These are phyloP conservation scores for Firmiana major DNA, from an alignment of 345 rosid species.

Conservation along the genomic window DNA sequence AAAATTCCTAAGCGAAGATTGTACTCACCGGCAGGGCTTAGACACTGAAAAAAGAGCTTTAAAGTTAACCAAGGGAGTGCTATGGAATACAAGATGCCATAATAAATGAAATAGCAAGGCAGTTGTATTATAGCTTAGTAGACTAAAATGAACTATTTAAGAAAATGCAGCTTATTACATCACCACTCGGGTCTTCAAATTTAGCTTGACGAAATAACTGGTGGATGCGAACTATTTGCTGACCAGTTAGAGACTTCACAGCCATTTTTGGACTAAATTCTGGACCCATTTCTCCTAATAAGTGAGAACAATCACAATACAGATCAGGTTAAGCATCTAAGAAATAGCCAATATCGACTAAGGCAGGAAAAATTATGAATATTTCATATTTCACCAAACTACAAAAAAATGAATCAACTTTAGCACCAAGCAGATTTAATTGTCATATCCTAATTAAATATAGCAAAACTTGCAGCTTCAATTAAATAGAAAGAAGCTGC, in stretches of 20 bases:
- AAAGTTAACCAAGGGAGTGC: neutral
- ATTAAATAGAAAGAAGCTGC: neutral
- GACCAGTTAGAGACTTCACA: constrained; percentile 76
- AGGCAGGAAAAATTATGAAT: neutral
- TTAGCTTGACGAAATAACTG: constrained; percentile 98
- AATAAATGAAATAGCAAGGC: neutral
- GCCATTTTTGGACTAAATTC: constrained; percentile 77
- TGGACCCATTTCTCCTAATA: constrained; percentile 92
- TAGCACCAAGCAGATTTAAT: neutral
- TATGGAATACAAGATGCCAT: neutral
- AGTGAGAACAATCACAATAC: constrained; percentile 13
- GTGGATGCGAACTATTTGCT: constrained; percentile 94
- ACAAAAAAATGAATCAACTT: neutral
- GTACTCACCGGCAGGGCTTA: constrained; percentile 97
- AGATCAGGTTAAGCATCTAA: constrained; percentile 22
- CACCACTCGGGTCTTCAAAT: constrained; percentile 94
- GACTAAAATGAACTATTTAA: neutral
- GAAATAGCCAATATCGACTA: neutral
- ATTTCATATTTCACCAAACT: neutral
- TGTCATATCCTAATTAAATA: neutral
- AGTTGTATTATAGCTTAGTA: neutral
- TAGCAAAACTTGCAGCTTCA: neutral
- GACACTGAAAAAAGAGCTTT: constrained; percentile 58
- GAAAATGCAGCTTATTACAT: constrained; percentile 60
- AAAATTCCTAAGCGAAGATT: constrained; percentile 97